A percentile compares a stretch with the other conserved stretches of the same genome.
phyloP scores from a whole-genome alignment of 202 grass and related monocot genomes.

The Alloteropsis angusta region DNA sequence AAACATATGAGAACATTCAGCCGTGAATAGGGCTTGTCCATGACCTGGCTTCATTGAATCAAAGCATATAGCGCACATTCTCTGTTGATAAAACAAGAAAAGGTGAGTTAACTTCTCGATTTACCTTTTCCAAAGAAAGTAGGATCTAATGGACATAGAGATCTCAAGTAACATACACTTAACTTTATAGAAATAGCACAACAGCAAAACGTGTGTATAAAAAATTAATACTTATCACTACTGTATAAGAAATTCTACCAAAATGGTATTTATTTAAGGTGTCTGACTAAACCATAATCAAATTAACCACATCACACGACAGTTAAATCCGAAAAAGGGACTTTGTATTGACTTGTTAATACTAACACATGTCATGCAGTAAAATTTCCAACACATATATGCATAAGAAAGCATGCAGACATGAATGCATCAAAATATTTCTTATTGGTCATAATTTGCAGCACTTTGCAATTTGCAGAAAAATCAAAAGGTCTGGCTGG shows the following conservation, averaged over 20 bases:
- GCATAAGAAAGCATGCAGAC: too few relatives aligned
- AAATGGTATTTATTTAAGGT: not conserved
- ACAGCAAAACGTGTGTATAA: not conserved
- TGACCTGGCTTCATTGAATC: conserved; percentile 70
- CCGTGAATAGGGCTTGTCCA: conserved; percentile 85
- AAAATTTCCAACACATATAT: too few relatives aligned
- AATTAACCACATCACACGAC: not conserved
- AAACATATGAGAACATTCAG: conserved; percentile 93
- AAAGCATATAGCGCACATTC: conserved; percentile 79
- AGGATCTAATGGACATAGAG: not conserved
- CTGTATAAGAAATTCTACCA: not conserved
- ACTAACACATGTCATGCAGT: not conserved
- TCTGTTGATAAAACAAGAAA: conserved; percentile 43
- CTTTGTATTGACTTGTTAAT: not conserved
- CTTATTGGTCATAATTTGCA: not conserved
- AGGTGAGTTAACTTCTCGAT: conserved; percentile 11
- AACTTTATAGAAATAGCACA: not conserved
- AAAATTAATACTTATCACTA: not conserved
- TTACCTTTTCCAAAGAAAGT: not conserved
- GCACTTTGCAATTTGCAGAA: not conserved
- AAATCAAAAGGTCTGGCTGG: not conserved
- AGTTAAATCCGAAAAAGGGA: not conserved
- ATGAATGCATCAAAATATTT: not conserved
- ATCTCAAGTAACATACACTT: not conserved
- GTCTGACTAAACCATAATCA: not conserved